Percentiles rank a stretch among this genome's conserved stretches.
Conservation (phyloP, 2,329 filamentous ascomycete species). For the Diaporthe sp. region DNA sequence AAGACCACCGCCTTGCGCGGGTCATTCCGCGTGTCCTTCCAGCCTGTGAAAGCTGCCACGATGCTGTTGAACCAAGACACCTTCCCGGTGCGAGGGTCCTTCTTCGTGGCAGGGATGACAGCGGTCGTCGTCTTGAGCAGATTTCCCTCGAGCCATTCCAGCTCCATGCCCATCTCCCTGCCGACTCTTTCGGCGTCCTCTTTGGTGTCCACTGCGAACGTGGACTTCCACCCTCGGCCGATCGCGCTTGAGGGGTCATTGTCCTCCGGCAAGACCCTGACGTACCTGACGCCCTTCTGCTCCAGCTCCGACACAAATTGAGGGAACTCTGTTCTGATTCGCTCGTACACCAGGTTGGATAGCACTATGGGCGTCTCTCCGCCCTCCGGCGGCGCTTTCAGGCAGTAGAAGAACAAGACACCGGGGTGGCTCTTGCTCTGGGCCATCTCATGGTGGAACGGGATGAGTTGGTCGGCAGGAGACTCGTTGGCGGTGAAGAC, state of each 20-base stretch:
- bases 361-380: slow-evolving; percentile 37
- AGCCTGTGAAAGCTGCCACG: slow-evolving; percentile 37
- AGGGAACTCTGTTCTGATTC: slow-evolving; percentile 29
- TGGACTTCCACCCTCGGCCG: slow-evolving; percentile 39
- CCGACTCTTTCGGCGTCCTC: slow-evolving; percentile 30
- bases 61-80: slow-evolving; percentile 39
- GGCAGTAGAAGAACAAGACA: slow-evolving; percentile 35
- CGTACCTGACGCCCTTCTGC: slow-evolving; percentile 36
- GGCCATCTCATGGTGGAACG: slow-evolving; percentile 40
- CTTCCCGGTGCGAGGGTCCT: slow-evolving; percentile 32
- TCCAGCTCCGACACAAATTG: slow-evolving; percentile 34
- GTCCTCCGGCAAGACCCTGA: slow-evolving; percentile 30
- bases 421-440: slow-evolving; percentile 38
- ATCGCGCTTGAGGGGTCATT: slow-evolving; percentile 38
- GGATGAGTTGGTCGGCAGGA: slow-evolving; percentile 38
- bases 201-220: slow-evolving; percentile 30
- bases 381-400: slow-evolving; percentile 29
- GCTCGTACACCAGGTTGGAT: slow-evolving; percentile 37
- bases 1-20: slow-evolving; percentile 37
- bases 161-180: slow-evolving; percentile 33
- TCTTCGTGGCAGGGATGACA: slow-evolving; percentile 33
- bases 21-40: slow-evolving; percentile 37
- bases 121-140: slow-evolving; percentile 37
- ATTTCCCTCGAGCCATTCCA: slow-evolving; percentile 34
- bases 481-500: slow-evolving; percentile 39